phyloP scores from a whole-genome alignment of 2,329 filamentous ascomycete species.

The Cladophialophora immunda region DNA sequence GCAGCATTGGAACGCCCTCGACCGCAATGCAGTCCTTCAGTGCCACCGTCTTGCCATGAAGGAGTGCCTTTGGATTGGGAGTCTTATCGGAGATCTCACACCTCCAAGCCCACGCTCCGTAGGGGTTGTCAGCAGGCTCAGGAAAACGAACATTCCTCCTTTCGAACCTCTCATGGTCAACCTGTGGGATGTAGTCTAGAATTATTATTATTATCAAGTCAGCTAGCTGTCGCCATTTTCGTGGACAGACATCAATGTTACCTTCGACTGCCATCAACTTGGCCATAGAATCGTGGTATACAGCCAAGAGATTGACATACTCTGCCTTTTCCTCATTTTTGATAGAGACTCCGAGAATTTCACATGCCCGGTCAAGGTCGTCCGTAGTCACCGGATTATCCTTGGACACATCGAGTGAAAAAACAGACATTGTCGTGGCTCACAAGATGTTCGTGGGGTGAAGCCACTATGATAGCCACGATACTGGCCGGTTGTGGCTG shows the following conservation, averaged over 20 bases:
- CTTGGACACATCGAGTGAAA: slow-evolving; percentile 4
- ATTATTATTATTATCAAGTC: background rate
- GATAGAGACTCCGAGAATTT: background rate
- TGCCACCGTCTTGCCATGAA: slow-evolving; percentile 54
- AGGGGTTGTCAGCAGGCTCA: slow-evolving; percentile 45
- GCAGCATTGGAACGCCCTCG: slow-evolving; percentile 54
- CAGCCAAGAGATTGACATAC: slow-evolving; percentile 2
- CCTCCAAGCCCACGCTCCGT: slow-evolving; percentile 56
- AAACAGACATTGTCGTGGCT: background rate
- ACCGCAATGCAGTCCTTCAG: slow-evolving; percentile 61
- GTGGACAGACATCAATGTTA: background rate
- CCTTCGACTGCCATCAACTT: background rate
- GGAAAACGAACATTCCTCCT: slow-evolving; percentile 56
- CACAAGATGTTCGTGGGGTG: background rate
- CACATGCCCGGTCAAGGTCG: background rate
- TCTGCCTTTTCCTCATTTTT: slow-evolving; percentile 4
- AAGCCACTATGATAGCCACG: background rate
- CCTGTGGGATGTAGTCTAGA: slow-evolving; percentile 55
- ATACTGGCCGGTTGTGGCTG: background rate
- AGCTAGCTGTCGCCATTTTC: background rate
- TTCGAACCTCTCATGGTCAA: slow-evolving; percentile 55
- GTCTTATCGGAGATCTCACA: slow-evolving; percentile 44
- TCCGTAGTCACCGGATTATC: background rate
- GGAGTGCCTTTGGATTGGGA: slow-evolving; percentile 41
- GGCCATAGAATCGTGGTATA: background rate